Evolutionary conservation across 352 stramenopile genomes (phyloP), one percentile per base, ranked within the genome.

Genomic region (Pythium brassicae): DNA sequence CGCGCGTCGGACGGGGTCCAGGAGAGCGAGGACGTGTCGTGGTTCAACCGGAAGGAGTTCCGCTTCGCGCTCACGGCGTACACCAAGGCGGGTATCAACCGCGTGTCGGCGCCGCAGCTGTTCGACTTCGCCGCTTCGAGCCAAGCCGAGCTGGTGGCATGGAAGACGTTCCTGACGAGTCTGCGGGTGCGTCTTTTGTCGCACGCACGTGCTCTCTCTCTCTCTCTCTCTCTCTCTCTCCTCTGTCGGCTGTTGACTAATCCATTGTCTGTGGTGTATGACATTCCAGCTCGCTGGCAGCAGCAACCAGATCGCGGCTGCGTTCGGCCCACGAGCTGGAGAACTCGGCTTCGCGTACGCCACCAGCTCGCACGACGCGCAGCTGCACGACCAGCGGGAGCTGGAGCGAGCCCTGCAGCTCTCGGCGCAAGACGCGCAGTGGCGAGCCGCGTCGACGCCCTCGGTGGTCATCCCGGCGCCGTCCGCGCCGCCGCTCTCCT

Each of bases 11-110:
- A 91, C 49, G 79, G 78, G 0, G 69, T 93, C 35, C 66, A 87
- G 43, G 64, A 82, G 15, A 84, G 59, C 54, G 65, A 67, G 9
- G 71, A 87, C 22, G 39, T 43, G 34, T 86, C 75, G 17, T 93
- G 83, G 83, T 78, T 93, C 25, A 77, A 78, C 27, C 74, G 77
- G 19, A 82, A 78, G 40, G 77, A 91, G 17, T 85, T 82, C 50
- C 79, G 79, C 1, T 76, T 91, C 26, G 76, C 80, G 7, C 59
- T 93, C 19, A 78, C 70, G 29, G 80, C 68, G 19, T 85, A 72
- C 39, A 72, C 59, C 15, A 93, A 93, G 59, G 63, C 73, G 10
- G 81, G 68, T 1, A 86, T 86, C 35, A 88, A 76, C 53, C 76
- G 71, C 43, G 67, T 74, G 3, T 86, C 78, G n/a, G 69, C 83